These are phyloP conservation scores for Zygnema circumcarinatum DNA, from an alignment of 139 green algal genomes.

Conservation along the genomic window DNA sequence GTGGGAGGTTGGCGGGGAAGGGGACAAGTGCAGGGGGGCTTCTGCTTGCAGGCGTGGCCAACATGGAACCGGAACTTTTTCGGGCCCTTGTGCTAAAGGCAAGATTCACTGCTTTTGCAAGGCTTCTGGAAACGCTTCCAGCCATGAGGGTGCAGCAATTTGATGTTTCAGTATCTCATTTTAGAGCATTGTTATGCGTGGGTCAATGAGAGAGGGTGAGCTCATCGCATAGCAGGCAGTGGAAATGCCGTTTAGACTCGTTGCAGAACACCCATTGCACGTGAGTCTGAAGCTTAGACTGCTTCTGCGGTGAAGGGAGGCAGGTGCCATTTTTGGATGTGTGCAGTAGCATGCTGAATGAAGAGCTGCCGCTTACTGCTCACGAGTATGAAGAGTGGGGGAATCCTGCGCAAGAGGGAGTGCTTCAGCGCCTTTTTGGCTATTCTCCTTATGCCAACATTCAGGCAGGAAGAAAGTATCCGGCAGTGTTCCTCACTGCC, in stretches of 20 bases:
- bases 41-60: constrained; percentile 55
- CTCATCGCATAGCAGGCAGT: too few species aligned
- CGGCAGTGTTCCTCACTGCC: constrained; percentile 38
- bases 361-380: constrained; percentile 59
- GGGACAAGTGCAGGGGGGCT: constrained; percentile 63
- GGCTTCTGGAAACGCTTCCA: not conserved
- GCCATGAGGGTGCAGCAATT: not conserved
- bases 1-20: constrained; percentile 7
- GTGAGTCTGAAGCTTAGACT: too few species aligned
- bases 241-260: too few species aligned
- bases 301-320: not conserved
- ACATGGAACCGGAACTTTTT: constrained; percentile 57
- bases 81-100: constrained; percentile 50
- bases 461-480: constrained; percentile 18
- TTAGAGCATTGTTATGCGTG: not conserved
- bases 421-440: not conserved
- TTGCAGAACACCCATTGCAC: too few species aligned
- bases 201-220: not conserved
- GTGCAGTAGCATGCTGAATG: constrained; percentile 56
- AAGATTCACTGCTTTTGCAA: constrained; percentile 18
- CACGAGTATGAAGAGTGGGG: constrained; percentile 61
- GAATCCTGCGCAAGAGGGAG: constrained; percentile 24
- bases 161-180: not conserved
- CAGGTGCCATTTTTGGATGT: constrained; percentile 66
- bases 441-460: constrained; percentile 53